A percentile compares a stretch with the other conserved stretches of the same genome.
Conservation (phyloP, 805 yeast genomes). For the Candida golubevii region DNA sequence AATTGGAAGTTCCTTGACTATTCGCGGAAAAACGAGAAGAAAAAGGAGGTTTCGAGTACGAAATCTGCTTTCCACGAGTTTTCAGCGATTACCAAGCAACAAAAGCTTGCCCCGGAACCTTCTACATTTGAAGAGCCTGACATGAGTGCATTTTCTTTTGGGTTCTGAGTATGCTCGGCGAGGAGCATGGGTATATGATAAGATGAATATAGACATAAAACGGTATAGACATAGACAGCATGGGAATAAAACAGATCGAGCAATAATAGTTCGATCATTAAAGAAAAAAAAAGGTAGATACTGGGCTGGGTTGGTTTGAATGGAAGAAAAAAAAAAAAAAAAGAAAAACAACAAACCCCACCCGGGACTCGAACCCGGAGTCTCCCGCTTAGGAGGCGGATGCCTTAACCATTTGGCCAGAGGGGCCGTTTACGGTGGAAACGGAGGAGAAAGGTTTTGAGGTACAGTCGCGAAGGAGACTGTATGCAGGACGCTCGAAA, state of each 20-base stretch:
- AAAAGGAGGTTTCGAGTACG: neutral
- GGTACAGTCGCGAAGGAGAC: no score
- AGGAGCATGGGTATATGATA: neutral
- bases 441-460: neutral
- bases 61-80: slow-evolving; percentile 16
- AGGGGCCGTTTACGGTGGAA: slow-evolving; percentile 28
- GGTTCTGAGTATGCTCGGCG: slow-evolving; percentile 13
- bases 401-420: slow-evolving; percentile 55
- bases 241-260: neutral
- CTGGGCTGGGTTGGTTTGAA: neutral
- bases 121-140: slow-evolving; percentile 65
- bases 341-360: slow-evolving; percentile 21
- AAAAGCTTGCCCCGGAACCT: slow-evolving; percentile 35
- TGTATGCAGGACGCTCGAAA: no score
- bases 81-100: slow-evolving; percentile 7
- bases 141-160: slow-evolving; percentile 66
- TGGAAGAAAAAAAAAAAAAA: neutral
- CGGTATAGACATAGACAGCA: no score
- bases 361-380: slow-evolving; percentile 39
- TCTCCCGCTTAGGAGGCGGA: slow-evolving; percentile 42
- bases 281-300: no score
- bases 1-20: slow-evolving; percentile 59
- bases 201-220: neutral
- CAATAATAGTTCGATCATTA: no score
- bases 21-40: slow-evolving; percentile 6